Conservation (phyloP, 306 rosid genomes). For the Inga oerstediana region DNA sequence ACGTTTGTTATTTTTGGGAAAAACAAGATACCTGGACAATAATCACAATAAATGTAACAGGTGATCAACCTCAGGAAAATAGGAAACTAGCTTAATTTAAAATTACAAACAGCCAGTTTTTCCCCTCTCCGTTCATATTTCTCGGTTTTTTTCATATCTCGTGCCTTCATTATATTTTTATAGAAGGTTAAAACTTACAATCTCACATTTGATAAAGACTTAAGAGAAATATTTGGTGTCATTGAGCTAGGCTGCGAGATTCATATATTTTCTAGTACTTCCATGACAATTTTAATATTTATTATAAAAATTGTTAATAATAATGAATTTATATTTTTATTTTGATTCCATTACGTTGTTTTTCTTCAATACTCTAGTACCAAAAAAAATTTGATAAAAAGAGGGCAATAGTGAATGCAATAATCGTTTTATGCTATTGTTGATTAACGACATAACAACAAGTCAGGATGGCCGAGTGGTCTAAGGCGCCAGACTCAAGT, state of each 20-base stretch:
- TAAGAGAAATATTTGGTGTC: too few species aligned
- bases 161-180: too few species aligned
- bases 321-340: neutral
- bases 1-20: neutral
- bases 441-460: rapidly evolving
- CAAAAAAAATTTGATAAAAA: too few species aligned
- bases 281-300: neutral
- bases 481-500: neutral
- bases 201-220: too few species aligned
- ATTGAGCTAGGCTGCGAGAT: too few species aligned
- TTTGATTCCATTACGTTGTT: neutral
- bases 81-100: neutral
- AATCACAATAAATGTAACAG: neutral
- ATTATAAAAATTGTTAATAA: neutral
- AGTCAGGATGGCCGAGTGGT: neutral
- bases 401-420: too few species aligned
- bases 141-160: too few species aligned
- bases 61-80: neutral
- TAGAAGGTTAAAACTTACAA: too few species aligned
- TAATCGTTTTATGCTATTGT: too few species aligned
- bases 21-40: neutral
- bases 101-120: neutral
- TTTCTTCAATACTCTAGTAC: neutral
- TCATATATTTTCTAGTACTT: neutral
- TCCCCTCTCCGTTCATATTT: neutral